Evolutionary conservation across 2,329 filamentous ascomycete species (phyloP).

Genomic region (Pyricularia pennisetigena): DNA sequence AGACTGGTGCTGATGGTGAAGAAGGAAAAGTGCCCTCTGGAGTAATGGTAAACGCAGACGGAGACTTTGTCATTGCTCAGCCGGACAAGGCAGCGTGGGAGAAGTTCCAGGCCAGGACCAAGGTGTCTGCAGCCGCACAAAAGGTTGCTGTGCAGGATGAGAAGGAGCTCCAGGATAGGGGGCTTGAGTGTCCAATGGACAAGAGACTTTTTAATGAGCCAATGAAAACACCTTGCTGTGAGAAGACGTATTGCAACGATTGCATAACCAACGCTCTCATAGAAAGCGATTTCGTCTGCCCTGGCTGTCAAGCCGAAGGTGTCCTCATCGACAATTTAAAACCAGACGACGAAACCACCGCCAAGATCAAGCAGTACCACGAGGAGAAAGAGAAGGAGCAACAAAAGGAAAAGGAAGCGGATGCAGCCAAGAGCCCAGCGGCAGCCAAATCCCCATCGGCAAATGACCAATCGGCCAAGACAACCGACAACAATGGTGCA

Average conservation of each 20-base stretch:
- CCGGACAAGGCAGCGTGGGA: slow-evolving; percentile 96
- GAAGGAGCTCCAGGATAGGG: slow-evolving; percentile 80
- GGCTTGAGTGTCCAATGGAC: slow-evolving; percentile 90
- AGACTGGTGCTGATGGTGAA: slow-evolving; percentile 56
- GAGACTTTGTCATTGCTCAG: slow-evolving; percentile 93
- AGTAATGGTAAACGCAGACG: slow-evolving; percentile 96
- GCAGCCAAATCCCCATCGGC: slow-evolving; percentile 18
- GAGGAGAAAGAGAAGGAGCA: slow-evolving; percentile 41
- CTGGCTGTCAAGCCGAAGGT: slow-evolving; percentile 80
- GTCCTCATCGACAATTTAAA: slow-evolving; percentile 88
- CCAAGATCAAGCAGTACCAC: slow-evolving; percentile 69
- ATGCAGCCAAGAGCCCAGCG: slow-evolving; percentile 30
- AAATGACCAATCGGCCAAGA: not conserved
- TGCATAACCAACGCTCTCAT: slow-evolving; percentile 99
- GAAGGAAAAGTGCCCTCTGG: slow-evolving; percentile 73
- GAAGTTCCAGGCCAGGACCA: slow-evolving; percentile 89
- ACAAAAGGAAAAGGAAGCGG: slow-evolving; percentile 14
- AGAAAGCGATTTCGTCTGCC: slow-evolving; percentile 95
- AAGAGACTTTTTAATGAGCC: slow-evolving; percentile 97
- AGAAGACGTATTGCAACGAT: slow-evolving; percentile 97
- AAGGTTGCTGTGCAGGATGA: slow-evolving; percentile 68
- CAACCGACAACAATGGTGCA: not conserved
- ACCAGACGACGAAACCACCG: slow-evolving; percentile 66
- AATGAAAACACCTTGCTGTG: slow-evolving; percentile 98
- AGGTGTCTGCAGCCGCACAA: slow-evolving; percentile 73